phyloP scores from a whole-genome alignment of 768 basidiomycete species.

The Polyporus arcularius region DNA sequence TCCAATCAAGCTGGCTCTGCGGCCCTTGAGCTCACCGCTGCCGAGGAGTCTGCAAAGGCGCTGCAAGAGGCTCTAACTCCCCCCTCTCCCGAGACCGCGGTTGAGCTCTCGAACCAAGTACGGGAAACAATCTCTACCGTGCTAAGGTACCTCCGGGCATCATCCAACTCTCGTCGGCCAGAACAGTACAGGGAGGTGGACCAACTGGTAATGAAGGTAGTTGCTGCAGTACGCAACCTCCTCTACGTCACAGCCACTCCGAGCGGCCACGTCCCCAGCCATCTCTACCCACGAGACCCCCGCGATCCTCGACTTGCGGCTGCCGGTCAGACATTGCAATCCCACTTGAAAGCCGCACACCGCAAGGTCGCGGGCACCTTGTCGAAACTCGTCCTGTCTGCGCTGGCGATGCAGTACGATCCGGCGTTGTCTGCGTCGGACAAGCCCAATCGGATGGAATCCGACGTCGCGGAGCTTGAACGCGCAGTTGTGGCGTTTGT shows the following conservation, averaged over 20 bases:
- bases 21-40: slow-evolving; percentile 47
- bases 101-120: slow-evolving; percentile 61
- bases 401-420: slow-evolving; percentile 87
- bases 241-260: slow-evolving; percentile 47
- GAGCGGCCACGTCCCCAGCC: slow-evolving; percentile 58
- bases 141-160: slow-evolving; percentile 57
- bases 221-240: slow-evolving; percentile 74
- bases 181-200: slow-evolving; percentile 65
- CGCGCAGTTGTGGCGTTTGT: slow-evolving; percentile 70
- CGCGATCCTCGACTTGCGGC: slow-evolving; percentile 46
- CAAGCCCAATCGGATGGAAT: slow-evolving; percentile 63
- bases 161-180: slow-evolving; percentile 42
- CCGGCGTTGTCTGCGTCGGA: slow-evolving; percentile 67
- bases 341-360: slow-evolving; percentile 71
- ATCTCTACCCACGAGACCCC: slow-evolving; percentile 50
- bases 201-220: slow-evolving; percentile 59
- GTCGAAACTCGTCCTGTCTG: slow-evolving; percentile 85
- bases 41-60: slow-evolving; percentile 66
- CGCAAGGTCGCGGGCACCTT: slow-evolving; percentile 87
- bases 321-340: slow-evolving; percentile 42
- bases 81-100: slow-evolving; percentile 55
- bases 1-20: slow-evolving; percentile 15
- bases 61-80: slow-evolving; percentile 63
- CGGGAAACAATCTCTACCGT: slow-evolving; percentile 64
- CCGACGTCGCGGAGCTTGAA: slow-evolving; percentile 76